These are phyloP conservation scores for Aaosphaeria arxii DNA, from an alignment of 2,329 filamentous ascomycete genomes.

Conservation along the genomic window DNA sequence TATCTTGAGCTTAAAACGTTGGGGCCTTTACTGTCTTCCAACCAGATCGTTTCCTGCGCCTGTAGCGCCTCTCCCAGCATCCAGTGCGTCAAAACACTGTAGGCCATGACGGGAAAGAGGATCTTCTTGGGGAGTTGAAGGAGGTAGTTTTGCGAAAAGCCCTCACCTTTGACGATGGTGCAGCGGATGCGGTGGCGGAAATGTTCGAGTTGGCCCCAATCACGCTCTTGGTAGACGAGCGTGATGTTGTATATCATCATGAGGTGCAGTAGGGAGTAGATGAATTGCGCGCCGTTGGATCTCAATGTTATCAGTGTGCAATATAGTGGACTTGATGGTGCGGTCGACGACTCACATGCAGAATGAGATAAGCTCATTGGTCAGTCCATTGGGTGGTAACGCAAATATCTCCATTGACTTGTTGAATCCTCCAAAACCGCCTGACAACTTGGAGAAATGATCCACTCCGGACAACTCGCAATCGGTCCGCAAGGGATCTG, in stretches of 20 bases:
- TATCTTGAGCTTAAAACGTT: slow-evolving; percentile 21
- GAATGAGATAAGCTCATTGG: slow-evolving; percentile 21
- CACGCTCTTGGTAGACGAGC: slow-evolving; percentile 17
- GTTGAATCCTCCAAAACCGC: slow-evolving; percentile 26
- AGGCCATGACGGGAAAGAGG: slow-evolving; percentile 27
- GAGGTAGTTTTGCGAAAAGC: slow-evolving; percentile 26
- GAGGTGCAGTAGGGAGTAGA: slow-evolving; percentile 29
- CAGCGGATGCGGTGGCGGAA: slow-evolving; percentile 19
- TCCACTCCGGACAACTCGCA: slow-evolving; percentile 6
- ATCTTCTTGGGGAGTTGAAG: slow-evolving; percentile 29
- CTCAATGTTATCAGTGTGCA: slow-evolving; percentile 5
- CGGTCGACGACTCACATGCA: slow-evolving; percentile 13
- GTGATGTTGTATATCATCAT: slow-evolving; percentile 32
- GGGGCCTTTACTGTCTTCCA: slow-evolving; percentile 7
- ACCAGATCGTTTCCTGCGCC: slow-evolving; percentile 23
- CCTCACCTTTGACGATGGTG: slow-evolving; percentile 23
- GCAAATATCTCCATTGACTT: slow-evolving; percentile 9
- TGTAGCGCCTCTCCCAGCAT: slow-evolving; percentile 30
- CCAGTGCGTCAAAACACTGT: slow-evolving; percentile 28
- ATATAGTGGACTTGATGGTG: neutral
- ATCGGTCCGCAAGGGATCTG: neutral
- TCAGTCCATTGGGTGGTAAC: slow-evolving; percentile 14
- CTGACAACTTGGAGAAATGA: slow-evolving; percentile 11
- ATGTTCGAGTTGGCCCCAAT: slow-evolving; percentile 29
- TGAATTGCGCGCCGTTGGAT: slow-evolving; percentile 28